Percentiles rank a stretch among this genome's conserved stretches.
phyloP scores from a whole-genome alignment of 345 rosid species.

The Psidium friedrichsthalianum region DNA sequence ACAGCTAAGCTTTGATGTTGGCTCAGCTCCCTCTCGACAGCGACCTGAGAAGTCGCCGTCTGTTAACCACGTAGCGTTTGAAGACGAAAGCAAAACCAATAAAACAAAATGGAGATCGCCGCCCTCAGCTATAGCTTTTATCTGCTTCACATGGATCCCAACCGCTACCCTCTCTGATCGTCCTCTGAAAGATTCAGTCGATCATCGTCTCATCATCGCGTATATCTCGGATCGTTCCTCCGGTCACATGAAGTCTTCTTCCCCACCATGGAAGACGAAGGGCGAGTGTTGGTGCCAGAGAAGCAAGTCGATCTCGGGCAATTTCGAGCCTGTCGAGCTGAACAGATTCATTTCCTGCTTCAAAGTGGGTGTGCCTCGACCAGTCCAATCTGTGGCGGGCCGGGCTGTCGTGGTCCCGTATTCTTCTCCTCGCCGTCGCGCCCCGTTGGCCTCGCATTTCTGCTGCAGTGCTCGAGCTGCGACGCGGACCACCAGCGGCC shows the following conservation, averaged over 20 bases:
- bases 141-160: too few species aligned
- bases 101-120: neutral
- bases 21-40: neutral
- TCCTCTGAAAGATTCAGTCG: neutral
- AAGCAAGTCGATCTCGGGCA: neutral
- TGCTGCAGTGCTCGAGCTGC: conserved; percentile 50
- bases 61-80: neutral
- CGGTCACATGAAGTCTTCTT: neutral
- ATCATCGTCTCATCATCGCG: neutral
- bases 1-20: neutral
- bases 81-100: neutral
- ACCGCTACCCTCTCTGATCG: neutral
- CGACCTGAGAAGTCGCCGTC: neutral
- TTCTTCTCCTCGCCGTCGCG: conserved; percentile 53
- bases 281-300: neutral
- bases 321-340: neutral
- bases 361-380: conserved; percentile 42
- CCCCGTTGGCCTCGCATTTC: conserved; percentile 68
- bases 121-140: too few species aligned
- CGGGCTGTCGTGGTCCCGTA: conserved; percentile 56
- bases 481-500: conserved; percentile 63
- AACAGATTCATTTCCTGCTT: conserved; percentile 36
- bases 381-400: conserved; percentile 43
- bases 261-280: conserved; percentile 32
- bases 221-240: neutral